Evolutionary conservation across 352 stramenopile species (phyloP).

Genomic region (Globisporangium uncinulatum): DNA sequence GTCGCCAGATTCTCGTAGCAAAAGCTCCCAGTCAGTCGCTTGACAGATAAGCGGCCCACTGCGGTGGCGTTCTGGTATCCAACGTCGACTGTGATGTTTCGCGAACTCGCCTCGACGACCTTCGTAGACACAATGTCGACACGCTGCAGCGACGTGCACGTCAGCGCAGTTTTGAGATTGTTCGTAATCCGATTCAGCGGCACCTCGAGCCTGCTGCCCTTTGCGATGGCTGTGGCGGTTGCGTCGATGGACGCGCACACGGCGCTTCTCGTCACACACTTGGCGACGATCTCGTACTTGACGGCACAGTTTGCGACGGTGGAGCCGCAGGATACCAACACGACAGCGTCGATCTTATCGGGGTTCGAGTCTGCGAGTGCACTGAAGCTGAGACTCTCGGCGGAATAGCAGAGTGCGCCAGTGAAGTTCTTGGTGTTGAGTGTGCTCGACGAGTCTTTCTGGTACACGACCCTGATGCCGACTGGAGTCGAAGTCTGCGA

Average conservation of each 20-base stretch:
- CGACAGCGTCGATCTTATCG: neutral
- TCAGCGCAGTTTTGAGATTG: neutral
- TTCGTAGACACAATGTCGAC: neutral
- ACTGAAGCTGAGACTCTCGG: neutral
- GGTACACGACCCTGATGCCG: neutral
- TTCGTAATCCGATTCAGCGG: neutral
- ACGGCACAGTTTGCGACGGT: neutral
- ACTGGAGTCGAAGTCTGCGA: no score
- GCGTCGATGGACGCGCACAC: neutral
- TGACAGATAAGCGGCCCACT: no score
- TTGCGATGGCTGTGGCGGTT: neutral
- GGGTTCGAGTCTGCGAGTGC: neutral
- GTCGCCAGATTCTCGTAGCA: neutral
- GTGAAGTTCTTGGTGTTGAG: no score
- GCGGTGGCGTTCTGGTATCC: neutral
- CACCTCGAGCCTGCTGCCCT: neutral
- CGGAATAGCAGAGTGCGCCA: no score
- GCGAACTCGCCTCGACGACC: neutral
- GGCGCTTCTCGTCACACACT: neutral
- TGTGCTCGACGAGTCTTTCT: neutral
- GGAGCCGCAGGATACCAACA: neutral
- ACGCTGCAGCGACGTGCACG: neutral
- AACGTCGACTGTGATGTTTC: neutral
- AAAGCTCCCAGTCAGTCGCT: neutral
- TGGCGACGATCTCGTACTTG: slow-evolving; percentile 1